Percentiles rank a stretch among this genome's conserved stretches.
Conservation (phyloP, 306 rosid genomes). For the Glycine soja region DNA sequence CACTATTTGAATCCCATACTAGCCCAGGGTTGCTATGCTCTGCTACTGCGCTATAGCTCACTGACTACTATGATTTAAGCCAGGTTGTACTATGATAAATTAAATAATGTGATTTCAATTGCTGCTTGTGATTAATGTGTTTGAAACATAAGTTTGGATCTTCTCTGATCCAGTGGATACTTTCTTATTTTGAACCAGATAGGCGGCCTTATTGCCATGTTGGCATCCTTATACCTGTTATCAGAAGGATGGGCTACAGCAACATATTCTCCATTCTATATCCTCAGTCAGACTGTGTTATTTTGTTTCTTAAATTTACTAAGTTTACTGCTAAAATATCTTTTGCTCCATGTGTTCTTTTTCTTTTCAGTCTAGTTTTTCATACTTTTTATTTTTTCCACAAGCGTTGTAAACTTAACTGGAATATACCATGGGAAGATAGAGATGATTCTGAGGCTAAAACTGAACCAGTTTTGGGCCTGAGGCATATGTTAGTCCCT, state of each 20-base stretch:
- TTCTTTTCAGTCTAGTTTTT: constrained; percentile 33
- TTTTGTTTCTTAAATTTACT: constrained; percentile 38
- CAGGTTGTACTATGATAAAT: constrained; percentile 11
- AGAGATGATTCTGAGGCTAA: constrained; percentile 64
- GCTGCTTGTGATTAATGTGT: constrained; percentile 24
- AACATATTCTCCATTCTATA: constrained; percentile 88
- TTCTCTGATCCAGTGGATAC: constrained; percentile 43
- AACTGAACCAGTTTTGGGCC: constrained; percentile 72
- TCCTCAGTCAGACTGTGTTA: constrained; percentile 57
- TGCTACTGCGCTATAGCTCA: neutral
- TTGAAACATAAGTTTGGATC: constrained; percentile 37
- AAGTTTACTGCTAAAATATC: constrained; percentile 19
- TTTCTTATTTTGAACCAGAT: constrained; percentile 69
- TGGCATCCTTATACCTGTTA: constrained; percentile 82
- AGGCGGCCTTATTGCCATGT: constrained; percentile 95
- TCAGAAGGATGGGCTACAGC: constrained; percentile 97
- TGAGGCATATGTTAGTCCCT: constrained; percentile 80
- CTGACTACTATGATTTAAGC: neutral
- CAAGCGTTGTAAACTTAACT: constrained; percentile 68
- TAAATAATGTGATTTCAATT: neutral
- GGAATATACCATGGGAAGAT: constrained; percentile 77
- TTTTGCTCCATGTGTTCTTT: constrained; percentile 27
- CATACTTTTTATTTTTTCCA: constrained; percentile 19
- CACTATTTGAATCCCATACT: neutral
- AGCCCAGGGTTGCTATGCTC: neutral